Evolutionary conservation across 2,329 filamentous ascomycete genomes (phyloP), one percentile per base, ranked within the genome.

Genomic region (Colletotrichum liriopes): DNA sequence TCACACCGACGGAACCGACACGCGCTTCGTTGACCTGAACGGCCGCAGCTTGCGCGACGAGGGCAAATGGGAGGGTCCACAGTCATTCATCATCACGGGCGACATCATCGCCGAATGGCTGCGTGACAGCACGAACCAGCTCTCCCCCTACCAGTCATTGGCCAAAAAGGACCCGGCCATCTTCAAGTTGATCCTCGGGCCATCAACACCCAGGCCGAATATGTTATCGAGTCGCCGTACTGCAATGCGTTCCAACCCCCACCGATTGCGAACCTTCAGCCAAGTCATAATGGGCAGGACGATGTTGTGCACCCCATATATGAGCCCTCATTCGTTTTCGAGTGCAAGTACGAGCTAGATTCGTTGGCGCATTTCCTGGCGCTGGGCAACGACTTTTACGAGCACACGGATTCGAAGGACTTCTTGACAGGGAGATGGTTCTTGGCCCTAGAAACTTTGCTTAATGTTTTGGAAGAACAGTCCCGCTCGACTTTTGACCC

Each of bases 311-410:
- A 98, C 77, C 96, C 96, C 0, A 86, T 87, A 0, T 98, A 97
- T 79, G 95, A 98, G 78, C 93, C 93, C 0, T 90, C 87, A 0
- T 89, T 92, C 60, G 96, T 99, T 4, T 99, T 98, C 75, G 96
- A 99, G 83, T 99, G 96, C 89, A 99, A 99, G 83, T 99, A 98
- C 82, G 96, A 99, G 84, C 91, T 99, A 29, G 96, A 99, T 83
- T 98, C 95, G 11, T 87, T 99, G 0, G 96, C 95, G 0, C 93
- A 97, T 79, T 99, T 99, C 81, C 88, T 99, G 7, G 91, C 93
- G 0, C 84, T 99, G 2, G 90, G 88, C 23, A 98, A 98, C 77
- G 92, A 98, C 76, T 98, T 97, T 82, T 88, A 96, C 83, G 90
- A 93, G 49, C 89, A 94, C 78, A 97, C 94, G 0, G 88, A 88